A percentile compares a stretch with the other conserved stretches of the same genome.
Conservation (phyloP, 23 red algal species). For the Gracilaria gracilis region DNA sequence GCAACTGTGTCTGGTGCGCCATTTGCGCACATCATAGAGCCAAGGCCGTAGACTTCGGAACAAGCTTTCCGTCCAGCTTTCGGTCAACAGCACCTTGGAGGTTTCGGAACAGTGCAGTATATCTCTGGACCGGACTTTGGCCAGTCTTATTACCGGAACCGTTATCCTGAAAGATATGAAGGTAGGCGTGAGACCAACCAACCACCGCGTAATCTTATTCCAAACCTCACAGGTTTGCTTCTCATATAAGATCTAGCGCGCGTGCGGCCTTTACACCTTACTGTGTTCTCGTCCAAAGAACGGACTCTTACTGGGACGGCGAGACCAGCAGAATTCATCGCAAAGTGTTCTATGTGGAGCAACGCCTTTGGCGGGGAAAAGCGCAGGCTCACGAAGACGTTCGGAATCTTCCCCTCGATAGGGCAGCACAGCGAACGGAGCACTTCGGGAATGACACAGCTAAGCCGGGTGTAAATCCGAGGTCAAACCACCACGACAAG, state of each 20-base stretch:
- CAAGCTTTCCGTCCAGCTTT: neutral
- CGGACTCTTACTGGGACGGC: neutral
- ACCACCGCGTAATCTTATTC: neutral
- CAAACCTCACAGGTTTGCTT: neutral
- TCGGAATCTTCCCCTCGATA: too few relatives aligned
- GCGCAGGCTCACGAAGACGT: too few relatives aligned
- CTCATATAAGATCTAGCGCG: neutral
- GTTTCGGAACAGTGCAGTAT: neutral
- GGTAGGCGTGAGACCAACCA: neutral
- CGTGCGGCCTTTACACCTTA: neutral
- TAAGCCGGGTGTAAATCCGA: too few relatives aligned
- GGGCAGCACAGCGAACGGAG: too few relatives aligned
- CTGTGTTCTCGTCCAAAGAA: conserved; percentile 5
- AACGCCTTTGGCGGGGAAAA: too few relatives aligned
- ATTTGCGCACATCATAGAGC: conserved; percentile 4
- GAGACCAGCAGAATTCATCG: neutral
- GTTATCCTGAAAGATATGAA: conserved; percentile 7
- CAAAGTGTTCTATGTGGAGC: too few relatives aligned
- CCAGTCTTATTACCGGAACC: conserved; percentile 20
- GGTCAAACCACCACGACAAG: too few relatives aligned
- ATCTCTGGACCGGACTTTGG: neutral
- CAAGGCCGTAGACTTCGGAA: neutral
- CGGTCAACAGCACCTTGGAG: neutral
- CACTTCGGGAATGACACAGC: too few relatives aligned
- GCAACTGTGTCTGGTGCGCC: neutral